These are phyloP conservation scores for Thalia dealbata DNA, from an alignment of 176 grass and related monocot species.

Conservation along the genomic window DNA sequence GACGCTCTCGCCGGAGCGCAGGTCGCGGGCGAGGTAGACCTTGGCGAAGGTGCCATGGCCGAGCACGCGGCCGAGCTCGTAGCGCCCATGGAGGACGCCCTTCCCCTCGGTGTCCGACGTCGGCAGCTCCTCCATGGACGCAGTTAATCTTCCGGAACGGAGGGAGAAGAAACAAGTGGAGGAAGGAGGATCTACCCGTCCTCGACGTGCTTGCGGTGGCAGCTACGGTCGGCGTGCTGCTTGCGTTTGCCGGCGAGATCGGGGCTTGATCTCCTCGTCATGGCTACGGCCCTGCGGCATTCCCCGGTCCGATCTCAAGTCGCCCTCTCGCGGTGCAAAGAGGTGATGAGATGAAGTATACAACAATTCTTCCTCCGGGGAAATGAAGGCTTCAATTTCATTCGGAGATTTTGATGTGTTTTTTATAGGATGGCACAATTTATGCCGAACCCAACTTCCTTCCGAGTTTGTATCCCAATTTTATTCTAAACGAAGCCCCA, in stretches of 20 bases:
- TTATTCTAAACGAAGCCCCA: no score
- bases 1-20: slow-evolving; percentile 27
- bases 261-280: slow-evolving; percentile 55
- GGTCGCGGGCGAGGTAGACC: slow-evolving; percentile 36
- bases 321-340: neutral
- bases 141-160: no score
- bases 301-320: slow-evolving; percentile 9
- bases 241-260: slow-evolving; percentile 43
- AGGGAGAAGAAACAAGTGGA: neutral
- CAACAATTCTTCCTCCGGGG: no score
- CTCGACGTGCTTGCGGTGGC: slow-evolving; percentile 85
- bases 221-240: slow-evolving; percentile 48
- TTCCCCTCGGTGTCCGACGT: slow-evolving; percentile 7
- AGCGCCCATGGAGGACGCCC: slow-evolving; percentile 29
- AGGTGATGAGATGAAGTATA: no score
- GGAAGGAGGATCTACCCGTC: slow-evolving; percentile 38
- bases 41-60: slow-evolving; percentile 37
- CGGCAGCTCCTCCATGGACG: slow-evolving; percentile 18
- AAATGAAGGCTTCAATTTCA: no score
- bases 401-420: no score
- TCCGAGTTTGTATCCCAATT: no score
- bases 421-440: no score
- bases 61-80: slow-evolving; percentile 46
- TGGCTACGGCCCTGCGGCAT: slow-evolving; percentile 28
- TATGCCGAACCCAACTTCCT: no score